Percentiles rank a stretch among this genome's conserved stretches.
Evolutionary conservation across 768 basidiomycete species (phyloP).

Genomic region (Leucosporidium yakuticum): DNA sequence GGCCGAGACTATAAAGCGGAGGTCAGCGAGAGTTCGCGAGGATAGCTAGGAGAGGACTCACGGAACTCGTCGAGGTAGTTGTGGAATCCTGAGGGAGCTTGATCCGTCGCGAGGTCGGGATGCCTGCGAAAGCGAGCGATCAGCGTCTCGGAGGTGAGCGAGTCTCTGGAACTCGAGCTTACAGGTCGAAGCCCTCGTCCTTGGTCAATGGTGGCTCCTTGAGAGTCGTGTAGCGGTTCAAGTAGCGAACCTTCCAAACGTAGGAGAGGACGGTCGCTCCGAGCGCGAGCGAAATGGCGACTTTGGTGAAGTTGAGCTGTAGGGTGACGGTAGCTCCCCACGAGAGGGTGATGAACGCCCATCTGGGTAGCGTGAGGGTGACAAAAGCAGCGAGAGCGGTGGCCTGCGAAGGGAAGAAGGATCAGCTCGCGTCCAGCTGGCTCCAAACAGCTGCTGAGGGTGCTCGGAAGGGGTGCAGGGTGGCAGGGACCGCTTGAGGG

Average conservation of each 20-base stretch:
- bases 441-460: too few species aligned
- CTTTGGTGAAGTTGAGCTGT: conserved; percentile 85
- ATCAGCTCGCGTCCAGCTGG: too few species aligned
- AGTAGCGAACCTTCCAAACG: conserved; percentile 55
- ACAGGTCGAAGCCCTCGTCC: conserved; percentile 42
- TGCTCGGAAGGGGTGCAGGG: too few species aligned
- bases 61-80: conserved; percentile 97
- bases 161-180: conserved; percentile 60
- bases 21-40: not conserved
- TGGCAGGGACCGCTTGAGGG: too few species aligned
- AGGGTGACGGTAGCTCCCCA: conserved; percentile 42
- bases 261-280: conserved; percentile 69
- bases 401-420: too few species aligned
- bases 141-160: too few species aligned
- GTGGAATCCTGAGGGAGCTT: conserved; percentile 68
- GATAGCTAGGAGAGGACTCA: not conserved
- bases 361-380: conserved; percentile 74
- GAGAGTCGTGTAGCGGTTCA: conserved; percentile 45
- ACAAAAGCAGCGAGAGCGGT: conserved; percentile 61
- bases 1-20: conserved; percentile 54
- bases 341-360: conserved; percentile 41
- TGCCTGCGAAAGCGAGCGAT: conserved; percentile 46
- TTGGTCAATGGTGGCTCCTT: conserved; percentile 42
- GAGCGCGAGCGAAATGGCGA: conserved; percentile 66
- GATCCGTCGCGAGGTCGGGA: conserved; percentile 73